These are phyloP conservation scores for Fraxinus quadrangulata DNA, from an alignment of 257 asterid genomes.

Conservation along the genomic window DNA sequence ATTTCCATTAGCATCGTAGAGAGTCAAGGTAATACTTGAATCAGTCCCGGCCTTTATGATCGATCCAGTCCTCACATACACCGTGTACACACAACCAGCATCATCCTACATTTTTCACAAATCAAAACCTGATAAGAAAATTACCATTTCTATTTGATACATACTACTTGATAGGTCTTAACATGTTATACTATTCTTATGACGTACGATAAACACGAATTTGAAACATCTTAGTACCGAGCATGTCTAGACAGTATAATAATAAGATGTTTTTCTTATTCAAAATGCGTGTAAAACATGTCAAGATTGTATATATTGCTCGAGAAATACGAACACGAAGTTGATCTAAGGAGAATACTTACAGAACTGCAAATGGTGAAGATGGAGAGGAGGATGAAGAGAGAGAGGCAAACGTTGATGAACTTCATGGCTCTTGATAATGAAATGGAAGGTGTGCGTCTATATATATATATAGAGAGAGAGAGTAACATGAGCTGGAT, in stretches of 20 bases:
- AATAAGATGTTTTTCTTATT: too few species aligned
- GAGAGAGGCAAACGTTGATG: not conserved
- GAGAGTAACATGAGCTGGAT: too few species aligned
- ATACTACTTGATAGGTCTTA: not conserved
- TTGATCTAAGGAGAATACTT: slow-evolving; percentile 14
- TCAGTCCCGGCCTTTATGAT: slow-evolving; percentile 28
- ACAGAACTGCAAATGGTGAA: slow-evolving; percentile 43
- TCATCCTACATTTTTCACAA: slow-evolving; percentile 15
- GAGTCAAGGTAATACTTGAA: not conserved
- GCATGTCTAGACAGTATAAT: not conserved
- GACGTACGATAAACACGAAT: too few species aligned
- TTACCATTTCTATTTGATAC: too few species aligned
- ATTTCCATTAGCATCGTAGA: slow-evolving; percentile 40
- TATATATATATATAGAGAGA: not conserved
- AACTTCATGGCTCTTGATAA: not conserved
- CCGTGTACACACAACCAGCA: slow-evolving; percentile 30
- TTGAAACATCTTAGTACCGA: too few species aligned
- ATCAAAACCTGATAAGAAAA: not conserved
- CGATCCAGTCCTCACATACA: slow-evolving; percentile 27
- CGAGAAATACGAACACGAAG: not conserved
- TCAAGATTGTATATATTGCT: not conserved
- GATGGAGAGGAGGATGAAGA: not conserved
- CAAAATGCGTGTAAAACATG: not conserved
- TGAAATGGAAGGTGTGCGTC: not conserved
- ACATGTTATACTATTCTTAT: not conserved